Percentiles rank a stretch among this genome's conserved stretches.
phyloP scores from a whole-genome alignment of 352 stramenopile species.

The Pythium chondricola region DNA sequence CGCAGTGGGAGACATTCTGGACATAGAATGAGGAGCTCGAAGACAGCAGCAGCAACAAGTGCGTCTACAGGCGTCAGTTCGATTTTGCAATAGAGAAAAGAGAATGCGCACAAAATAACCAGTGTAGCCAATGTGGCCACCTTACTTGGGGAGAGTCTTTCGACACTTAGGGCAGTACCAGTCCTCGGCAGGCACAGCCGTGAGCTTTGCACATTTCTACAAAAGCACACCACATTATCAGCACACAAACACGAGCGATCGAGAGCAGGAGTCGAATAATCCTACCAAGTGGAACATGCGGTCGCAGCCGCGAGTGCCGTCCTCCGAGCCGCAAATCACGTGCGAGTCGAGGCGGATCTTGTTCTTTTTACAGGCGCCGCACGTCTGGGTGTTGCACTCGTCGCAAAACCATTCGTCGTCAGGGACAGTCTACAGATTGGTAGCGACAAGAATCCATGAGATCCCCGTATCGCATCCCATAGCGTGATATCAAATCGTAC shows the following conservation, averaged over 20 bases:
- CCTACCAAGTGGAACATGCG: conserved; percentile 84
- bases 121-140: no score
- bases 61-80: no score
- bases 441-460: not conserved
- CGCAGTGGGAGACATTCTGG: conserved; percentile 50
- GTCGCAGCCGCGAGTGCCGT: conserved; percentile 81
- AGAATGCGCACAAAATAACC: no score
- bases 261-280: no score
- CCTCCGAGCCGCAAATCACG: conserved; percentile 86
- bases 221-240: not conserved
- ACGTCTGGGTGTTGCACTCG: conserved; percentile 80
- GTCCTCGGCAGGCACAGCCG: conserved; percentile 72
- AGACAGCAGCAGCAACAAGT: no score
- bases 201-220: conserved; percentile 86
- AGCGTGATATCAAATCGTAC: conserved; percentile 13
- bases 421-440: conserved; percentile 30
- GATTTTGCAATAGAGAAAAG: no score
- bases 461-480: not conserved
- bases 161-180: conserved; percentile 86
- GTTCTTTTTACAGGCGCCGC: conserved; percentile 79
- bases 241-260: no score
- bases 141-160: conserved; percentile 29
- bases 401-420: conserved; percentile 86
- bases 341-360: conserved; percentile 86
- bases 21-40: not conserved